Conservation (phyloP, 176 grass and related monocot species). For the Musa itinerans region DNA sequence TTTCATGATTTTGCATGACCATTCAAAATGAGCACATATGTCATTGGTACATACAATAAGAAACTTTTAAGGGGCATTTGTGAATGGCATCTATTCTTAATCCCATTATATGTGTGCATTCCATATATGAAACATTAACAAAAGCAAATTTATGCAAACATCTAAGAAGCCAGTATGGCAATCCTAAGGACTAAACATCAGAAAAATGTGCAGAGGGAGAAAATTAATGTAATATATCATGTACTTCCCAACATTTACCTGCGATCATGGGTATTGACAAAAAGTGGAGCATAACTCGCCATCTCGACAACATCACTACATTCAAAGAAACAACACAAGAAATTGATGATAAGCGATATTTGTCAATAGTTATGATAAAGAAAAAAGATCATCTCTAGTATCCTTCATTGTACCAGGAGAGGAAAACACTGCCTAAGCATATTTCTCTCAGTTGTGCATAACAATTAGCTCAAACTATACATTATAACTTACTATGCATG, state of each 20-base stretch:
- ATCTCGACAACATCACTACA: conserved; percentile 69
- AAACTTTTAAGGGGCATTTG: not conserved
- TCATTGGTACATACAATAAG: not conserved
- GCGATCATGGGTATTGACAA: conserved; percentile 55
- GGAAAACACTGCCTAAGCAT: not conserved
- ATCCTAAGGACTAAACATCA: not conserved
- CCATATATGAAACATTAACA: conserved; percentile 2
- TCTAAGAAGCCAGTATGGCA: too few relatives aligned
- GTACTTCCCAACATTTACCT: conserved; percentile 23
- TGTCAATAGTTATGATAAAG: not conserved
- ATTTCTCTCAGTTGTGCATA: not conserved
- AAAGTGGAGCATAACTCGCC: conserved; percentile 83
- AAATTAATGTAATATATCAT: not conserved
- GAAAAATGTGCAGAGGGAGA: not conserved
- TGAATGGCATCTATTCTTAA: not conserved
- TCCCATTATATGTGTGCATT: too few relatives aligned
- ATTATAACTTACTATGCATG: not conserved
- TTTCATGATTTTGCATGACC: not conserved
- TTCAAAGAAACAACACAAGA: conserved; percentile 2
- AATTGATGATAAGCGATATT: conserved; percentile 1
- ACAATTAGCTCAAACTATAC: not conserved
- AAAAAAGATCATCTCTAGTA: not conserved
- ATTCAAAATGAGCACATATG: not conserved
- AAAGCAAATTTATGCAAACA: too few relatives aligned
- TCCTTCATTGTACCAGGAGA: not conserved